A percentile compares a stretch with the other conserved stretches of the same genome.
phyloP scores from a whole-genome alignment of 352 stramenopile genomes.

The Pythium rhizo-oryzae region DNA sequence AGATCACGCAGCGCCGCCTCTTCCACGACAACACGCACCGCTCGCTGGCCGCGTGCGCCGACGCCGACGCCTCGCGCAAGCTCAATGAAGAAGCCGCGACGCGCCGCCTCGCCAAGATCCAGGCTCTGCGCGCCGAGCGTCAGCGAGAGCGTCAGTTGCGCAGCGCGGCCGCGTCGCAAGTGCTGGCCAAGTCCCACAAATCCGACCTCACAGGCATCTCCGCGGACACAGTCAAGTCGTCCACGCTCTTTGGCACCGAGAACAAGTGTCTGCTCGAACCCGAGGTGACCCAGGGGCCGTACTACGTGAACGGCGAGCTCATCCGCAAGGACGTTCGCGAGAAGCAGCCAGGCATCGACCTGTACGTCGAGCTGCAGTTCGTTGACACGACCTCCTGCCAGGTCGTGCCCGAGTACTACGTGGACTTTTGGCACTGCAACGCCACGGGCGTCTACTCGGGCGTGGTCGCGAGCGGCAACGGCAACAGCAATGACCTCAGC shows the following conservation, averaged over 20 bases:
- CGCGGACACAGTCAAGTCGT: background rate
- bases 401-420: conserved; percentile 11
- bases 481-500: conserved; percentile 6
- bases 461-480: conserved; percentile 15
- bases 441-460: conserved; percentile 28
- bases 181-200: conserved; percentile 16
- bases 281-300: conserved; percentile 17
- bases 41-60: conserved; percentile 10
- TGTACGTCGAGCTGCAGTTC: conserved; percentile 23
- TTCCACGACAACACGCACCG: background rate
- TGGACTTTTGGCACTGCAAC: conserved; percentile 32
- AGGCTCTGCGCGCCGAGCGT: background rate
- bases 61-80: background rate
- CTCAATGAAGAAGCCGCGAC: conserved; percentile 1
- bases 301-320: conserved; percentile 27
- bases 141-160: background rate
- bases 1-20: background rate
- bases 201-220: conserved; percentile 11
- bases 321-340: conserved; percentile 28
- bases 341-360: conserved; percentile 15
- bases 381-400: conserved; percentile 24
- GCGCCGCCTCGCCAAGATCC: background rate
- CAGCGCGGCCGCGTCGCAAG: conserved; percentile 3
- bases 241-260: conserved; percentile 14
- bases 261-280: conserved; percentile 20